Conservation (phyloP, 805 yeast genomes). For the Candida manassasensis region DNA sequence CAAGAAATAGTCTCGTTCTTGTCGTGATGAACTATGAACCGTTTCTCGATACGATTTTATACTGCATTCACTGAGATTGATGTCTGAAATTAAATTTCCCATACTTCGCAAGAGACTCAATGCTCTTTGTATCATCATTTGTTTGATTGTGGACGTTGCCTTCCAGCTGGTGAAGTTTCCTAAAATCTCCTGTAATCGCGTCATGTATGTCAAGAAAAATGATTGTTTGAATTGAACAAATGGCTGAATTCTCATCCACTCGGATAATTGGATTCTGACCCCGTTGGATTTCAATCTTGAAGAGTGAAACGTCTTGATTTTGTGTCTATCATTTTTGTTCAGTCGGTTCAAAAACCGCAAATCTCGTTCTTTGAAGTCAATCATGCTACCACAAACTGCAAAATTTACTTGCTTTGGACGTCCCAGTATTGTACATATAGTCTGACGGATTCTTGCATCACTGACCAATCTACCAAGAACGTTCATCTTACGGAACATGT, state of each 20-base stretch:
- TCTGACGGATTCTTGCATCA: slow-evolving; percentile 6
- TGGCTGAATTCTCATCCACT: slow-evolving; percentile 37
- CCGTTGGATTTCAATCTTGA: slow-evolving; percentile 16
- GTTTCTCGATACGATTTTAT: not conserved
- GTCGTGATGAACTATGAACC: not conserved
- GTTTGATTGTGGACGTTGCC: slow-evolving; percentile 12
- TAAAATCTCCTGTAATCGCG: slow-evolving; percentile 14
- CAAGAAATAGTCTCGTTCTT: slow-evolving; percentile 14
- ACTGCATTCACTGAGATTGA: slow-evolving; percentile 11
- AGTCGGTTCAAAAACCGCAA: slow-evolving; percentile 22
- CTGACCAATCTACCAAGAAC: slow-evolving; percentile 10
- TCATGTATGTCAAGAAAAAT: slow-evolving; percentile 15
- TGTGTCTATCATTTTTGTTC: slow-evolving; percentile 6
- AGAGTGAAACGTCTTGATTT: slow-evolving; percentile 10
- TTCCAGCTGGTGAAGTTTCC: slow-evolving; percentile 12
- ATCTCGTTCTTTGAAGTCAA: slow-evolving; percentile 35
- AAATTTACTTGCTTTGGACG: slow-evolving; percentile 5
- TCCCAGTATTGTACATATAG: not conserved
- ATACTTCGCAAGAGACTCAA: slow-evolving; percentile 16
- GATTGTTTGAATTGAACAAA: slow-evolving; percentile 23
- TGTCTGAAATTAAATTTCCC: slow-evolving; percentile 17
- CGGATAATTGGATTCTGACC: slow-evolving; percentile 24
- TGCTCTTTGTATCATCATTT: slow-evolving; percentile 16
- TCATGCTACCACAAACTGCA: slow-evolving; percentile 21
- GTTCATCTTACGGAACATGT: slow-evolving; percentile 11